These are phyloP conservation scores for Linaria vulgaris DNA, from an alignment of 257 asterid species.

Conservation along the genomic window DNA sequence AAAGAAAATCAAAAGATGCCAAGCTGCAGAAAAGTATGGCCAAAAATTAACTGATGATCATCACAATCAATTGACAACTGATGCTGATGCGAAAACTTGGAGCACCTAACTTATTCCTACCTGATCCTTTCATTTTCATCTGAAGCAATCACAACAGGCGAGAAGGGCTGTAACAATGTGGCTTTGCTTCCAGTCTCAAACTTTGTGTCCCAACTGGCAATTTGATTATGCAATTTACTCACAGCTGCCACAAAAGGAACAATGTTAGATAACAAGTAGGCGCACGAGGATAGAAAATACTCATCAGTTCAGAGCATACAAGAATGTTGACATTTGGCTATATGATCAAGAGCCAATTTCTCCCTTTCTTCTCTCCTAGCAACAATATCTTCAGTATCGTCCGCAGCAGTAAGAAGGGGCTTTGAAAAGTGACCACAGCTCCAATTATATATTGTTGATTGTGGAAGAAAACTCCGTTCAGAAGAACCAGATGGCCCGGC, in stretches of 20 bases:
- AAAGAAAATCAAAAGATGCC: neutral
- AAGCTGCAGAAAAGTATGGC: slow-evolving; percentile 12
- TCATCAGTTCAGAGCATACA: slow-evolving; percentile 48
- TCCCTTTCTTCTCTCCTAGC: slow-evolving; percentile 89
- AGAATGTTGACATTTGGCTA: slow-evolving; percentile 84
- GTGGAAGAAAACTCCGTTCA: slow-evolving; percentile 95
- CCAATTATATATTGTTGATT: slow-evolving; percentile 87
- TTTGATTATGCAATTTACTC: slow-evolving; percentile 79
- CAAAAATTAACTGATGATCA: neutral
- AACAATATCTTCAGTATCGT: slow-evolving; percentile 78
- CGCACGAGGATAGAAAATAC: neutral
- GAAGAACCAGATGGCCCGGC: slow-evolving; percentile 68
- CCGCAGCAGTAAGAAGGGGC: slow-evolving; percentile 88
- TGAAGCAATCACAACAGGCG: slow-evolving; percentile 84
- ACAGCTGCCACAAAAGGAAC: slow-evolving; percentile 55
- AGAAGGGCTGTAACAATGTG: slow-evolving; percentile 81
- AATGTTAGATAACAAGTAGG: slow-evolving; percentile 12
- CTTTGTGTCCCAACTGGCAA: slow-evolving; percentile 97
- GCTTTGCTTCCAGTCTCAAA: slow-evolving; percentile 83
- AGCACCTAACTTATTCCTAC: slow-evolving; percentile 36
- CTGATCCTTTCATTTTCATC: slow-evolving; percentile 90
- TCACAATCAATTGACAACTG: slow-evolving; percentile 3
- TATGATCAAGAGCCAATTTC: slow-evolving; percentile 73
- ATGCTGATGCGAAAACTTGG: slow-evolving; percentile 11
- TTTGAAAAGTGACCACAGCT: slow-evolving; percentile 97